Percentiles rank a stretch among this genome's conserved stretches.
Conservation (phyloP, 2,329 filamentous ascomycete species). For the Phaeosphaeriaceae sp. region DNA sequence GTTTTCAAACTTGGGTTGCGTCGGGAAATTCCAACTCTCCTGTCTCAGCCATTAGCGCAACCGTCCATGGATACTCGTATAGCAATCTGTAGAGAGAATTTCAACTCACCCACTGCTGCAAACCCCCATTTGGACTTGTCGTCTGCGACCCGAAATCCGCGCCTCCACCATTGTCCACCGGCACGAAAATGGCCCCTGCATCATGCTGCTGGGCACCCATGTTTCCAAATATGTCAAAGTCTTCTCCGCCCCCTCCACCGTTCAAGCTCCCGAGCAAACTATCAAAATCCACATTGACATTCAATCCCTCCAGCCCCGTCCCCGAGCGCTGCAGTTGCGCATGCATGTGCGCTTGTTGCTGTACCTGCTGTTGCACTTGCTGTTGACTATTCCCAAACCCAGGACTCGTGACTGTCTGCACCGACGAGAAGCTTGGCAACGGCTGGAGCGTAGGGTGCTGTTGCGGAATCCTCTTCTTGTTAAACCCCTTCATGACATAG, state of each 20-base stretch:
- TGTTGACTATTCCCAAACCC: constrained; percentile 9
- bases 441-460: constrained; percentile 40
- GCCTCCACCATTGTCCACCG: constrained; percentile 31
- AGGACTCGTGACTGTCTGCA: constrained; percentile 13
- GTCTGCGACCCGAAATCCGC: constrained; percentile 24
- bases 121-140: constrained; percentile 33
- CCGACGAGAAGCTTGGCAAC: constrained; percentile 17
- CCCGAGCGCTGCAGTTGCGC: constrained; percentile 30
- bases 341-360: constrained; percentile 10
- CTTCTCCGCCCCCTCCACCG: constrained; percentile 25
- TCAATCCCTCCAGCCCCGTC: constrained; percentile 27
- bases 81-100: no score
- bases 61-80: no score
- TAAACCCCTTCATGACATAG: constrained; percentile 48
- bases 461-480: constrained; percentile 35
- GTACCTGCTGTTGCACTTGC: not conserved
- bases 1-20: constrained; percentile 27
- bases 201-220: constrained; percentile 27
- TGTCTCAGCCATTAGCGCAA: constrained; percentile 10
- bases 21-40: constrained; percentile 39
- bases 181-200: constrained; percentile 45
- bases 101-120: constrained; percentile 42
- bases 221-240: constrained; percentile 35
- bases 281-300: constrained; percentile 43
- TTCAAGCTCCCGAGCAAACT: constrained; percentile 36